Base-by-base conservation (phyloP, 1,284 basidiomycete species). In the Sphagnurus paluster region DNA sequence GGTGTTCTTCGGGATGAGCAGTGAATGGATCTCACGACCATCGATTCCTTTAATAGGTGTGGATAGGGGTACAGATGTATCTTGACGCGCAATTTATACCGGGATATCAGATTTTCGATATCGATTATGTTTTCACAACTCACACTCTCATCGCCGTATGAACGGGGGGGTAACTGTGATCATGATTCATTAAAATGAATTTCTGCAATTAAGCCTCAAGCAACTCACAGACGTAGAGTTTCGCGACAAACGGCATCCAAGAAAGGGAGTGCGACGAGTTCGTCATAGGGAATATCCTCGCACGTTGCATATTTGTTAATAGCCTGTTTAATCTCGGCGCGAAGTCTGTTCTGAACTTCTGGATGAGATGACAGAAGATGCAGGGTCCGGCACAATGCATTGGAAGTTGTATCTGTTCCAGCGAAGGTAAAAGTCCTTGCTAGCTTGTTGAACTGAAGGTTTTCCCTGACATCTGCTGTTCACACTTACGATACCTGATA, bases 401-500 rank as follows among this genome's bases (percentile, higher is more conserved):
- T 58, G 5, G 74, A 70, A 0, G 74, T 76, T 1, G 72, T 74
- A 49, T 76, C 74, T 45, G 69, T 69, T 1, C 67, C 75, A 2
- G 71, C 74, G 52, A 77, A 76, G 1, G 69, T 68, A 28, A 77
- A 61, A 0, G 70, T 65, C 3, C 74, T 76, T 14, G 2, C 16
- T 26, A 24, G 24, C 14, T 16, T 2, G 25, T 13, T n/a, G n/a
- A n/a, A n/a, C 17, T 21, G 42, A 13, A 19, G 19, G 19, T 30
- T 35, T 16, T 3, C 13, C 16, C 2, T 14, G 13, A 32, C 26
- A 17, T 25, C 21, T n/a, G 6, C 9, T 35, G 14, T 21, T 28
- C 42, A 35, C 21, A 47, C 70, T 26, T 57, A 74, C 71, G 67
- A 65, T 55, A 75, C 68, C 50, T 75, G 26, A 0, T 0, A 13